A percentile compares a stretch with the other conserved stretches of the same genome.
Evolutionary conservation across 208 protist species (phyloP).

Genomic region (Leishmania mexicana): DNA sequence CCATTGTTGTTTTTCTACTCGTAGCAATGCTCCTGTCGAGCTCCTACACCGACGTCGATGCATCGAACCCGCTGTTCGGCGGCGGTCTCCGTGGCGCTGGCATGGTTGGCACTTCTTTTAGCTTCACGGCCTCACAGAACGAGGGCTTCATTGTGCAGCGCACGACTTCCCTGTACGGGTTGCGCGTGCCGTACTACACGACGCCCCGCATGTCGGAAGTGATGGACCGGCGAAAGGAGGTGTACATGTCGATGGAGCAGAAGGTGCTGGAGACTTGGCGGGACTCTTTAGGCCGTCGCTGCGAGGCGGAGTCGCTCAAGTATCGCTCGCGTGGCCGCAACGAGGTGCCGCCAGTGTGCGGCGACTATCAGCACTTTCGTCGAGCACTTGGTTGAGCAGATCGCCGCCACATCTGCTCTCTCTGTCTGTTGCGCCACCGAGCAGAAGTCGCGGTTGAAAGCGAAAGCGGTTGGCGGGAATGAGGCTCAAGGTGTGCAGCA

Average conservation of each 20-base stretch:
- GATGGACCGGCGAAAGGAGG: conserved; percentile 47
- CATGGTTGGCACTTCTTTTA: conserved; percentile 37
- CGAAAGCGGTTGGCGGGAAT: too few species aligned
- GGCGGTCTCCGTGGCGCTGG: conserved; percentile 6
- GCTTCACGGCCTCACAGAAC: conserved; percentile 60
- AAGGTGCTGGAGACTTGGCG: conserved; percentile 71
- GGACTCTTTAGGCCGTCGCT: conserved; percentile 71
- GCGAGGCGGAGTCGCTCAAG: conserved; percentile 79
- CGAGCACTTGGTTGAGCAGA: conserved; percentile 36
- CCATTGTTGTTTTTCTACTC: conserved; percentile 74
- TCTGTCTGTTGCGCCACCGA: not conserved
- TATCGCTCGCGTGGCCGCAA: conserved; percentile 63
- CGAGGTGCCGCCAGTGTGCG: conserved; percentile 64
- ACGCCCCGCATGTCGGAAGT: conserved; percentile 52
- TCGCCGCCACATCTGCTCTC: not conserved
- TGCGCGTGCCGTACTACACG: conserved; percentile 76
- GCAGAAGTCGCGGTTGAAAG: not conserved
- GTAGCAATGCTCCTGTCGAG: conserved; percentile 75
- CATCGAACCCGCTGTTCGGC: conserved; percentile 27
- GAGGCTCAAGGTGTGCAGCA: not conserved
- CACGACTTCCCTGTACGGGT: conserved; percentile 55
- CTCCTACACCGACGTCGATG: conserved; percentile 52
- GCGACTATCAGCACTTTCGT: conserved; percentile 54
- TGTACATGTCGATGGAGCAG: conserved; percentile 47
- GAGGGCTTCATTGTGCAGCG: conserved; percentile 55